Conservation (phyloP, 2,329 filamentous ascomycete species). For the Alternaria arborescens region DNA sequence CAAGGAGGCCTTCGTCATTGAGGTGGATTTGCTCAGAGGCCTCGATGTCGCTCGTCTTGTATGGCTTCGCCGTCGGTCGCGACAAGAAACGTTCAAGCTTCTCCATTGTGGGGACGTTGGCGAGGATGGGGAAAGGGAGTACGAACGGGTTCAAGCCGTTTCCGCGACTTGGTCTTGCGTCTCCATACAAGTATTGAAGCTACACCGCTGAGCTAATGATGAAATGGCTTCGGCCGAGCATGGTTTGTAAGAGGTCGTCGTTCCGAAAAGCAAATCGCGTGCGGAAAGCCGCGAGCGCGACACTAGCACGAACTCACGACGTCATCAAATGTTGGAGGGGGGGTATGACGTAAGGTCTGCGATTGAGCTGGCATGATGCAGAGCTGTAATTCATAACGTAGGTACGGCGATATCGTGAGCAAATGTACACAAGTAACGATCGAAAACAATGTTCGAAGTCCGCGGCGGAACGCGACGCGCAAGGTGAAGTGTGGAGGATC, state of each 20-base stretch:
- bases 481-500: background rate
- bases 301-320: background rate
- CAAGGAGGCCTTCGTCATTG: background rate
- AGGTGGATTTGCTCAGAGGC: background rate
- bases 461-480: background rate
- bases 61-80: slow-evolving; percentile 1
- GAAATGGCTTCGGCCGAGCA: too few relatives aligned
- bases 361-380: background rate
- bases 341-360: background rate
- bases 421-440: background rate
- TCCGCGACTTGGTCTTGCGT: background rate
- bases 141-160: too few relatives aligned
- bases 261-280: background rate
- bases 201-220: too few relatives aligned
- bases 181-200: background rate
- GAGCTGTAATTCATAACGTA: background rate
- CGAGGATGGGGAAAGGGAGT: background rate
- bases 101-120: background rate
- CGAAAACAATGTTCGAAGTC: background rate
- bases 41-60: background rate
- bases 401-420: background rate
- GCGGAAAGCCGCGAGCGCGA: background rate
- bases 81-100: slow-evolving; percentile 1
- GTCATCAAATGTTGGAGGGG: background rate
- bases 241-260: too few relatives aligned